Conservation (phyloP, 2,329 filamentous ascomycete genomes). For the Plectosphaerella sp. region DNA sequence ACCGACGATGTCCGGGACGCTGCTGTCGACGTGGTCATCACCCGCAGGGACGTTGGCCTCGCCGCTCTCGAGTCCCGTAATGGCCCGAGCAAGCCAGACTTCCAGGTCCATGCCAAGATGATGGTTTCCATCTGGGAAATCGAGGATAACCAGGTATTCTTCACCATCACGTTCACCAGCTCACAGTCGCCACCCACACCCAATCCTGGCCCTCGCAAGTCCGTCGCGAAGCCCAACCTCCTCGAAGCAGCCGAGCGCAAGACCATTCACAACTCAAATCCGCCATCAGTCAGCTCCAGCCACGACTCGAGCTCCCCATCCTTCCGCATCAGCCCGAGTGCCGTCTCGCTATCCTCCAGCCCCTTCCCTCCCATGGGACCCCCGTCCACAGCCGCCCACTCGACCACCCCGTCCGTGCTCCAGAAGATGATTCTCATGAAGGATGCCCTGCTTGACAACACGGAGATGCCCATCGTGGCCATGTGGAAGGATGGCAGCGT, state of each 20-base stretch:
- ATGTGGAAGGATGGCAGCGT: conserved; percentile 80
- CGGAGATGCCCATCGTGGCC: conserved; percentile 68
- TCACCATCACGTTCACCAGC: conserved; percentile 70
- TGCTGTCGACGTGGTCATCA: conserved; percentile 64
- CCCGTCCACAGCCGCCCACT: conserved; percentile 49
- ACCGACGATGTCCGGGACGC: conserved; percentile 48
- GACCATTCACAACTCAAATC: conserved; percentile 37
- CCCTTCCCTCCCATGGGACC: conserved; percentile 66
- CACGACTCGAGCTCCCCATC: conserved; percentile 42
- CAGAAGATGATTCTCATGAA: conserved; percentile 73
- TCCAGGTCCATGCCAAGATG: conserved; percentile 62
- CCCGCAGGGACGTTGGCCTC: conserved; percentile 39
- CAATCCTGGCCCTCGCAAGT: conserved; percentile 20
- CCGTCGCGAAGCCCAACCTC: conserved; percentile 31
- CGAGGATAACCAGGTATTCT: conserved; percentile 64
- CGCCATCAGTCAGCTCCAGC: conserved; percentile 42
- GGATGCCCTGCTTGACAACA: conserved; percentile 71
- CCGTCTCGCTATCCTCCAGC: conserved; percentile 47
- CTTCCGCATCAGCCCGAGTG: conserved; percentile 44
- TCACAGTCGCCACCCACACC: conserved; percentile 35
- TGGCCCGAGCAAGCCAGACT: conserved; percentile 29
- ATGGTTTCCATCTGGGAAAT: conserved; percentile 70
- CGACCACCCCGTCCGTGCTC: conserved; percentile 59
- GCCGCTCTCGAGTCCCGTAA: conserved; percentile 27
- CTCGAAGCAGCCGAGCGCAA: conserved; percentile 43